Evolutionary conservation across 805 yeast genomes (phyloP).

Genomic region (Ogataea populi-albae): DNA sequence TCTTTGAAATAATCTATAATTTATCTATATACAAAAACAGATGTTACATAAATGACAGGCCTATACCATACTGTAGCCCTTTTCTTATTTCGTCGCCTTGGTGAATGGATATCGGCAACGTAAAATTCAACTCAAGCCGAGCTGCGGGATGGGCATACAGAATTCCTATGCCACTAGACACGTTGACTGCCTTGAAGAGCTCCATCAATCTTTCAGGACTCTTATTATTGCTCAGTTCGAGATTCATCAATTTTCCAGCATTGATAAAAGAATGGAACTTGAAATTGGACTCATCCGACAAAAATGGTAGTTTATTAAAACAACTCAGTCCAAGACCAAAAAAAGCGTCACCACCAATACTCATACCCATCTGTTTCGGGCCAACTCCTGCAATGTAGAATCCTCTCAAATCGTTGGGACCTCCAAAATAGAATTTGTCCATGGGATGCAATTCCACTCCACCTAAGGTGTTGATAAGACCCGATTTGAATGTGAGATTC

Average conservation of each 20-base stretch:
- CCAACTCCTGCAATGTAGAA: constrained; percentile 52
- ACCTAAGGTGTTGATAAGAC: constrained; percentile 22
- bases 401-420: constrained; percentile 57
- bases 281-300: constrained; percentile 42
- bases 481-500: constrained; percentile 26
- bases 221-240: constrained; percentile 15
- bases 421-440: constrained; percentile 57
- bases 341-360: constrained; percentile 53
- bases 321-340: constrained; percentile 45
- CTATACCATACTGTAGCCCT: constrained; percentile 59
- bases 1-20: background rate
- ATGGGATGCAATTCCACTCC: constrained; percentile 35
- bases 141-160: constrained; percentile 57
- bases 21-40: constrained; percentile 6
- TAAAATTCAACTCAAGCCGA: constrained; percentile 55
- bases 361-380: constrained; percentile 47
- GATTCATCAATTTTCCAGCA: constrained; percentile 42
- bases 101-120: constrained; percentile 44
- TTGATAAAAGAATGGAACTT: constrained; percentile 48
- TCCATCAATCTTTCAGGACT: background rate
- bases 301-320: constrained; percentile 42
- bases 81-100: constrained; percentile 46
- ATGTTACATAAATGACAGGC: constrained; percentile 50
- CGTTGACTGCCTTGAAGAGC: constrained; percentile 29
- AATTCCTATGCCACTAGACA: constrained; percentile 47